A percentile compares a stretch with the other conserved stretches of the same genome.
phyloP scores from a whole-genome alignment of 2,329 filamentous ascomycete species.

The Plectosphaerella sp. region DNA sequence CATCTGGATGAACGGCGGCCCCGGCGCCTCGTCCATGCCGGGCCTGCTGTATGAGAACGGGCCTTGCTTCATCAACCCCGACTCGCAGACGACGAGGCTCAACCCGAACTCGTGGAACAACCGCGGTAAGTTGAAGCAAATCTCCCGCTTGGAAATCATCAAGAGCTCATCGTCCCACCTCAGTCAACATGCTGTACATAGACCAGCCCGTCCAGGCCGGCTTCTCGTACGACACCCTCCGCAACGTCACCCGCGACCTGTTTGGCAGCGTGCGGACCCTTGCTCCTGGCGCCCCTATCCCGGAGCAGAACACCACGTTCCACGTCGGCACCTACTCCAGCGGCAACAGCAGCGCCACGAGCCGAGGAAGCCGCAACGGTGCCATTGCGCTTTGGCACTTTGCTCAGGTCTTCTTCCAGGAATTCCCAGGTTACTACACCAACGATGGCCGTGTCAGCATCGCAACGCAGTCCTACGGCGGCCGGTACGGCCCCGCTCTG shows the following conservation, averaged over 20 bases:
- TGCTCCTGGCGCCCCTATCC: slow-evolving; percentile 3
- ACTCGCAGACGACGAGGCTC: slow-evolving; percentile 40
- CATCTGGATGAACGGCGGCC: slow-evolving; percentile 58
- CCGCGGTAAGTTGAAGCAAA: too few species aligned
- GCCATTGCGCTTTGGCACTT: slow-evolving; percentile 22
- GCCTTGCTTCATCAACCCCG: slow-evolving; percentile 44
- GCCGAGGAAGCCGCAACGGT: slow-evolving; percentile 38
- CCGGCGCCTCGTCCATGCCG: slow-evolving; percentile 50
- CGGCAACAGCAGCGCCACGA: slow-evolving; percentile 34
- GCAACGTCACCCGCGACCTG: slow-evolving; percentile 14
- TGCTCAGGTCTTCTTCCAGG: slow-evolving; percentile 48
- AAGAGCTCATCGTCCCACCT: background rate
- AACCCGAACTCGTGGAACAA: slow-evolving; percentile 60
- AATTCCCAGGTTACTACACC: slow-evolving; percentile 59
- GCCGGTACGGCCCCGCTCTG: slow-evolving; percentile 54
- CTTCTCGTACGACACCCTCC: slow-evolving; percentile 14
- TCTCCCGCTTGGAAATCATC: too few species aligned
- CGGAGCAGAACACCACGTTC: slow-evolving; percentile 17
- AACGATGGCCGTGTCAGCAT: slow-evolving; percentile 45
- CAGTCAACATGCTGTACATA: slow-evolving; percentile 16
- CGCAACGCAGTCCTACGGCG: slow-evolving; percentile 53
- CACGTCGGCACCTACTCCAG: slow-evolving; percentile 16
- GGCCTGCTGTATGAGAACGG: slow-evolving; percentile 49
- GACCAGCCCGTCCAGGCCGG: slow-evolving; percentile 15
- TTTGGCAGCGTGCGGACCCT: slow-evolving; percentile 8